A percentile compares a stretch with the other conserved stretches of the same genome.
phyloP scores from a whole-genome alignment of 2,329 filamentous ascomycete species.

The Sporothrix protearum region DNA sequence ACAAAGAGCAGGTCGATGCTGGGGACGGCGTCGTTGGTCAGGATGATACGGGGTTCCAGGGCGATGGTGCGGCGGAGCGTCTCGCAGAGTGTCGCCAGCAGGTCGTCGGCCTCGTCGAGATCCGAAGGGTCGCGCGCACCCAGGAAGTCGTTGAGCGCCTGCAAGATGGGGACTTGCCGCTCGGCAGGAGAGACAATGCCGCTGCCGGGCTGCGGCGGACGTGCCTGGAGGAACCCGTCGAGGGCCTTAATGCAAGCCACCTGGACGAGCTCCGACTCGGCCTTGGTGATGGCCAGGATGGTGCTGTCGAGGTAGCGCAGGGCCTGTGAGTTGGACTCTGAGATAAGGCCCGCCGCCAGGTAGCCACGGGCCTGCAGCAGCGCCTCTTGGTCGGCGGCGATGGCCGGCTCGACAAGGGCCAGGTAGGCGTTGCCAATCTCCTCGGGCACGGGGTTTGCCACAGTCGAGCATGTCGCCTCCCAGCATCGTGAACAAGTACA shows the following conservation, averaged over 20 bases:
- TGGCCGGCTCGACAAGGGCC: conserved; percentile 73
- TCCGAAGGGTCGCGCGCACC: conserved; percentile 76
- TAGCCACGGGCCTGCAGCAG: conserved; percentile 85
- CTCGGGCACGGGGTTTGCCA: conserved; percentile 65
- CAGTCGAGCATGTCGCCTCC: conserved; percentile 79
- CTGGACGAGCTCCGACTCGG: conserved; percentile 75
- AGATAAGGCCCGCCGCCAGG: conserved; percentile 76
- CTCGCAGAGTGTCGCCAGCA: conserved; percentile 85
- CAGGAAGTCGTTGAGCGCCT: conserved; percentile 70
- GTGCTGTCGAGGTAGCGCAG: conserved; percentile 66
- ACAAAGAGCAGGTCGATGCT: conserved; percentile 83
- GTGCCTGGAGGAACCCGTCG: conserved; percentile 58
- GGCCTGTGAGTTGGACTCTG: conserved; percentile 63
- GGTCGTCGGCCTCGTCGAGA: conserved; percentile 82
- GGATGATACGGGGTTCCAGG: conserved; percentile 70
- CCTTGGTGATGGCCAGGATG: conserved; percentile 69
- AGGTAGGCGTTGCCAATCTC: conserved; percentile 71
- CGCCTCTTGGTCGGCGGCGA: conserved; percentile 64
- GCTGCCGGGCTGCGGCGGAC: conserved; percentile 26
- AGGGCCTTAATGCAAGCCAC: conserved; percentile 86
- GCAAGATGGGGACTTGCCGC: conserved; percentile 59
- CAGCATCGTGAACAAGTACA: conserved; percentile 82
- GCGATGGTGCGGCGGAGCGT: conserved; percentile 78
- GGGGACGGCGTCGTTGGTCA: conserved; percentile 62
- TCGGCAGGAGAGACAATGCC: conserved; percentile 35